Evolutionary conservation across 1,139 yeast species (phyloP).

Genomic region (Williopsis jadinii): DNA sequence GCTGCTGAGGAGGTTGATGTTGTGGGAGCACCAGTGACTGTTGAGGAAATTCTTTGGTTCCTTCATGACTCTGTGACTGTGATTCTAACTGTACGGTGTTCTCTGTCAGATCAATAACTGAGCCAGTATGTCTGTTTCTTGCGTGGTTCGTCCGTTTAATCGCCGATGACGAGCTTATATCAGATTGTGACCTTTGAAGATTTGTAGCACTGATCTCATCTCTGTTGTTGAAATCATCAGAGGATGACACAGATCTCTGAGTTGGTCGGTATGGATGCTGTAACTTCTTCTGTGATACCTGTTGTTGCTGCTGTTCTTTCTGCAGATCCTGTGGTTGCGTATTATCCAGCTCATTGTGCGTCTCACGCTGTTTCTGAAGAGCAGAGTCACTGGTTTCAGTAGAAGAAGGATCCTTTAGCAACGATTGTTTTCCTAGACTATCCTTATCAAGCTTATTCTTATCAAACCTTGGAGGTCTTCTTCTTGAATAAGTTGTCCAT

Average conservation of each 20-base stretch:
- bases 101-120: conserved; percentile 11
- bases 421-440: too few relatives aligned
- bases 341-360: background rate
- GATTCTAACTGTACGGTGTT: too few relatives aligned
- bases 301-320: background rate
- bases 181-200: conserved; percentile 16
- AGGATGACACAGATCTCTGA: background rate
- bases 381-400: too few relatives aligned
- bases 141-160: conserved; percentile 20
- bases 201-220: background rate
- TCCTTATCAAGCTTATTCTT: conserved; percentile 3
- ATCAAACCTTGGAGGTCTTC: conserved; percentile 11
- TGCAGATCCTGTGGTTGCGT: background rate
- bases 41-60: background rate
- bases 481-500: conserved; percentile 31
- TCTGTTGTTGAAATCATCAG: conserved; percentile 1
- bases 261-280: background rate
- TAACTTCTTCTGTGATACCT: too few relatives aligned
- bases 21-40: conserved; percentile 1
- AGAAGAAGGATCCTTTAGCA: too few relatives aligned
- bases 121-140: conserved; percentile 23
- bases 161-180: conserved; percentile 2
- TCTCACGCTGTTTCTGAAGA: background rate
- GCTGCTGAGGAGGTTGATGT: conserved; percentile 1
- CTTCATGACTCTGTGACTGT: too few relatives aligned